Conservation (phyloP, 805 yeast genomes). For the Scheffersomyces spartinae region DNA sequence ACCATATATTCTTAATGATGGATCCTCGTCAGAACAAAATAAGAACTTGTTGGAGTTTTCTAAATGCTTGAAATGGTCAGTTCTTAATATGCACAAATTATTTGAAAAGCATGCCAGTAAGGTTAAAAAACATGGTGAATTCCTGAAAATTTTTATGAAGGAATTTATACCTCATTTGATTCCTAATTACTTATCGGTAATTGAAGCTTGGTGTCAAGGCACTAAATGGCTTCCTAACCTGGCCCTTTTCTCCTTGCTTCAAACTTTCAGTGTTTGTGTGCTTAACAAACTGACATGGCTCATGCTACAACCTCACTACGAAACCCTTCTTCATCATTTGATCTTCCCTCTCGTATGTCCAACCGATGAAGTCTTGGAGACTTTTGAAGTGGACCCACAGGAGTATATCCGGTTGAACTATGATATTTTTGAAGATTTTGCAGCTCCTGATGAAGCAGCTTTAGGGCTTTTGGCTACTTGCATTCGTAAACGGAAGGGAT, state of each 20-base stretch:
- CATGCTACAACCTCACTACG: slow-evolving; percentile 51
- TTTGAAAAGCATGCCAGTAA: too few species aligned
- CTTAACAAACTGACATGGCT: slow-evolving; percentile 48
- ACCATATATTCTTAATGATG: too few species aligned
- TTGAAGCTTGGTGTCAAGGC: slow-evolving; percentile 63
- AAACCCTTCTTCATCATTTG: slow-evolving; percentile 55
- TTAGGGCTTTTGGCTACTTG: slow-evolving; percentile 58
- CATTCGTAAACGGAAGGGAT: slow-evolving; percentile 53
- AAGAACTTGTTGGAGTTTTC: too few species aligned
- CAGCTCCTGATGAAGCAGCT: slow-evolving; percentile 73
- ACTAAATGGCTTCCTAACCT: slow-evolving; percentile 60
- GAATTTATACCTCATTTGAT: slow-evolving; percentile 68
- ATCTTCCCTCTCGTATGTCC: slow-evolving; percentile 71
- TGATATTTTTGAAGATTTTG: slow-evolving; percentile 39
- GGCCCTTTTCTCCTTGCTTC: slow-evolving; percentile 48
- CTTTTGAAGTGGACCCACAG: slow-evolving; percentile 77
- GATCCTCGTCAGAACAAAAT: too few species aligned
- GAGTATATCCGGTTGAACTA: slow-evolving; percentile 65
- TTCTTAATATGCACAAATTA: too few species aligned
- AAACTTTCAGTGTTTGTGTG: slow-evolving; percentile 42
- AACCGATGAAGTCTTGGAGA: slow-evolving; percentile 51
- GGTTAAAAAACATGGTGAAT: too few species aligned
- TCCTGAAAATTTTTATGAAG: slow-evolving; percentile 39
- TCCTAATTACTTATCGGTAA: slow-evolving; percentile 47
- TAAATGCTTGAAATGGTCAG: too few species aligned